Base-by-base conservation (phyloP, 2,329 filamentous ascomycete genomes). In the Fusarium domesticum region DNA sequence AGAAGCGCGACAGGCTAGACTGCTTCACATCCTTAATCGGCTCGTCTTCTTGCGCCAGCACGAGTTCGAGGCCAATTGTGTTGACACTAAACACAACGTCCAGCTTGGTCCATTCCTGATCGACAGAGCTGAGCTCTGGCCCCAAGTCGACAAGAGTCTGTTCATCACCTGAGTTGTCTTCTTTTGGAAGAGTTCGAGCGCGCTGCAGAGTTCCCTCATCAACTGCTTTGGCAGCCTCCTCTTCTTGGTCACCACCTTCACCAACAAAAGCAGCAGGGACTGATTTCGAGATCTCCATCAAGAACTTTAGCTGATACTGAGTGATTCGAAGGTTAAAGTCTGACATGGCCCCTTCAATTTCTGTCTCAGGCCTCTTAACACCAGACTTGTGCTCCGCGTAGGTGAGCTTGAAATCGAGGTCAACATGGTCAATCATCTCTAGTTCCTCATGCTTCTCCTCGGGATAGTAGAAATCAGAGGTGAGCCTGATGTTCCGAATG, bases 381-480 rank as follows among this genome's bases (percentile, higher is more conserved):
- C 86, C 87, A 23, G 80, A 67, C 56, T 81, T 83, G 63, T 98
- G 93, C 62, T 97, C 92, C 1, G 91, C 81, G 66, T 96, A 92
- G 3, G 87, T 95, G 53, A 98, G 84, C 48, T 87, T 88, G 70
- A 98, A 96, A 37, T 87, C 88, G 18, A 99, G 73, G 63, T 98
- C 93, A 11, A 98, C 90, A 57, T 96, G 90, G 60, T 98, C 91
- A 56, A 99, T 96, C 73, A 99, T 86, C 64, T 98, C 89, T 6
- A 98, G 74, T 64, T 96, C 90, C 65, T 98, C 93, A 0, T 81
- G 81, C 44, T 79, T 70, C 25, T 83, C 80, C 3, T 83, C 76
- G 0, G 80, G 67, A 58, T 95, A 97, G 63, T 95, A 81, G 60
- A 97, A 89, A 42, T 89, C 84, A 0, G 92, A 97, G 0, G 89